Evolutionary conservation across 2,329 filamentous ascomycete genomes (phyloP).

Genomic region (Fusarium humuli): DNA sequence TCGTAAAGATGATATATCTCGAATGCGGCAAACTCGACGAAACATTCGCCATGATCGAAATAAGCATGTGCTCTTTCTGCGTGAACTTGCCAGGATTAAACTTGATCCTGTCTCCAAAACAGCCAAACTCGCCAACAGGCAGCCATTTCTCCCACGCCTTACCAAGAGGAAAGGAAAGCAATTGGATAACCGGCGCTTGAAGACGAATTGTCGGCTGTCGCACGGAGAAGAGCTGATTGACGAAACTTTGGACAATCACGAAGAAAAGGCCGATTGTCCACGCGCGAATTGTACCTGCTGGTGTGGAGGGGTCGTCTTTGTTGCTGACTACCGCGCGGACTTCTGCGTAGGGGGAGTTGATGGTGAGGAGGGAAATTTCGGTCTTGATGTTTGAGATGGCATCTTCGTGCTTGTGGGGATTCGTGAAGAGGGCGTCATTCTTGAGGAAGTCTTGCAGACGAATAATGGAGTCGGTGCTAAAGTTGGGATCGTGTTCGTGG

Average conservation of each 20-base stretch:
- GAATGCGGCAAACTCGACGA: constrained; percentile 40
- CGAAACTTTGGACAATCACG: constrained; percentile 57
- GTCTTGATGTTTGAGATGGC: constrained; percentile 65
- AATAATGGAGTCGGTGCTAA: constrained; percentile 31
- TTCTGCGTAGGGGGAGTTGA: constrained; percentile 67
- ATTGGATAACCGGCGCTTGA: constrained; percentile 64
- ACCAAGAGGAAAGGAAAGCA: constrained; percentile 61
- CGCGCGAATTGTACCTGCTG: constrained; percentile 65
- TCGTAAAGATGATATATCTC: constrained; percentile 36
- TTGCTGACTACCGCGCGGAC: constrained; percentile 67
- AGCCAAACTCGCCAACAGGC: constrained; percentile 58
- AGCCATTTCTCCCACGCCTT: constrained; percentile 57
- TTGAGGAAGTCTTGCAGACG: constrained; percentile 27
- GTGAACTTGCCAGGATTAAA: constrained; percentile 67
- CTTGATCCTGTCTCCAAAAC: constrained; percentile 56
- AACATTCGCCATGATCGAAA: constrained; percentile 61
- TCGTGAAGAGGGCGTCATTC: constrained; percentile 47
- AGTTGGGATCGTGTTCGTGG: constrained; percentile 41
- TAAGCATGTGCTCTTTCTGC: constrained; percentile 70
- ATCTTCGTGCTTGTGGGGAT: constrained; percentile 54
- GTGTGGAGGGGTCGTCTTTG: constrained; percentile 61
- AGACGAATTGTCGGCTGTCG: constrained; percentile 64
- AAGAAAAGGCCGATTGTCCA: constrained; percentile 64
- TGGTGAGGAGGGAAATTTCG: constrained; percentile 63
- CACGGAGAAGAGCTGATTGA: constrained; percentile 68